Percentiles rank a stretch among this genome's conserved stretches.
These are phyloP conservation scores for Cnidoscolus chayamansa DNA, from an alignment of 441 rosid species.

Conservation along the genomic window DNA sequence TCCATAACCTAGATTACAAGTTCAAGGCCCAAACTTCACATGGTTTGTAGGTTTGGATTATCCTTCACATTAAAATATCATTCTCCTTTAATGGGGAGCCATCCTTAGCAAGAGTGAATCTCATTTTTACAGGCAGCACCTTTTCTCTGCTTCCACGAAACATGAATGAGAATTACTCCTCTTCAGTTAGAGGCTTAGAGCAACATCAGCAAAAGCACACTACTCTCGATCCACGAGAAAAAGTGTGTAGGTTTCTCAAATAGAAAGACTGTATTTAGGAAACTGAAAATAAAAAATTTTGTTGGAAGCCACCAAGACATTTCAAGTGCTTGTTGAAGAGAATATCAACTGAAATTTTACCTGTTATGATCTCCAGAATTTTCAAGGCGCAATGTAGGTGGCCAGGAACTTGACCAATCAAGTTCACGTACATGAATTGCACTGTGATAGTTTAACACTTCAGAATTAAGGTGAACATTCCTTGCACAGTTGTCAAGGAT, in stretches of 20 bases:
- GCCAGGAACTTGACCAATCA: conserved; percentile 74
- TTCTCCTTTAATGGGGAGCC: not conserved
- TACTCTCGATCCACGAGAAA: not conserved
- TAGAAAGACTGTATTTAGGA: not conserved
- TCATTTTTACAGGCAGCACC: not conserved
- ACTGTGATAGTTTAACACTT: conserved; percentile 41
- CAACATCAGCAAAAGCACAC: not conserved
- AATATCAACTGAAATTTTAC: conserved; percentile 25
- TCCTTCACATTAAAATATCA: not conserved
- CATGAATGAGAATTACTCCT: not conserved
- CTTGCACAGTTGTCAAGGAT: conserved; percentile 67
- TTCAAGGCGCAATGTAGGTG: conserved; percentile 31
- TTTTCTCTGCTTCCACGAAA: conserved; percentile 2
- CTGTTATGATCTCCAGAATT: conserved; percentile 33
- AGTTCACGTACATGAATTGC: conserved; percentile 67
- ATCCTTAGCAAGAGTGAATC: conserved; percentile 5
- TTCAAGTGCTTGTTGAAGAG: not conserved
- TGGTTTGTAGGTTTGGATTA: not conserved
- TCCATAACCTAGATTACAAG: too few relatives aligned
- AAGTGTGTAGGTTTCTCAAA: not conserved
- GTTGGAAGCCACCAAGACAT: conserved; percentile 1
- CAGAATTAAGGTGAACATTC: conserved; percentile 52
- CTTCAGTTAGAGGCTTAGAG: not conserved
- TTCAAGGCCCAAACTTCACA: not conserved
- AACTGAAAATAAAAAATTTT: not conserved